phyloP scores from a whole-genome alignment of 1,284 basidiomycete genomes.

The Sphaerobolus stellatus region DNA sequence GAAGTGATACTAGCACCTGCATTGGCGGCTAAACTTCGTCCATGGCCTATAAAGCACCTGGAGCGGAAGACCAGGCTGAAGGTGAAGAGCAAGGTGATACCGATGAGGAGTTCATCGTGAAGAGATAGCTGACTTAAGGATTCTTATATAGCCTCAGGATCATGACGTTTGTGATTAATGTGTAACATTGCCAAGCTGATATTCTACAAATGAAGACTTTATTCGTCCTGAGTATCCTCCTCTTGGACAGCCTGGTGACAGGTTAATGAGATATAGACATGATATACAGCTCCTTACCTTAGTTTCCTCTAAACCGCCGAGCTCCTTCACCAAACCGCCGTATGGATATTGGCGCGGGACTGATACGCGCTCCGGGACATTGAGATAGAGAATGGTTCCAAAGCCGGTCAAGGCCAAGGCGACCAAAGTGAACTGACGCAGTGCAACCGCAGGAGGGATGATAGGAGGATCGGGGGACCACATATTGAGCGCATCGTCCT shows the following conservation, averaged over 20 bases:
- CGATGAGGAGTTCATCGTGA: slow-evolving; percentile 14
- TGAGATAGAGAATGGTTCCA: slow-evolving; percentile 48
- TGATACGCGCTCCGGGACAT: slow-evolving; percentile 59
- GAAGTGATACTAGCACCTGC: slow-evolving; percentile 16
- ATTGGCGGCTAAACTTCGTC: slow-evolving; percentile 33
- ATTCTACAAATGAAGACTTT: too few species aligned
- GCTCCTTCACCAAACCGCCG: slow-evolving; percentile 66
- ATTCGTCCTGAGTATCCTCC: too few species aligned
- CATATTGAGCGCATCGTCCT: slow-evolving; percentile 82
- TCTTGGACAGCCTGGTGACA: too few species aligned
- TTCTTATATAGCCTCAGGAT: too few species aligned
- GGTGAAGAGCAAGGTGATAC: slow-evolving; percentile 8
- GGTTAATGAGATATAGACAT: too few species aligned
- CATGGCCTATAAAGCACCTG: slow-evolving; percentile 25
- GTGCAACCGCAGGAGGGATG: slow-evolving; percentile 55
- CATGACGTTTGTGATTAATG: too few species aligned
- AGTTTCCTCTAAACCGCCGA: slow-evolving; percentile 72
- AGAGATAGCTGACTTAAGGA: slow-evolving; percentile 7
- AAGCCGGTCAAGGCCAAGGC: slow-evolving; percentile 58
- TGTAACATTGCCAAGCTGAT: too few species aligned
- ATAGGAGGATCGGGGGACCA: slow-evolving; percentile 78
- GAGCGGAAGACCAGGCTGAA: neutral
- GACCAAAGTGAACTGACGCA: slow-evolving; percentile 63
- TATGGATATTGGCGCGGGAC: slow-evolving; percentile 72
- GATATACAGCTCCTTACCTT: too few species aligned